Base-by-base conservation (phyloP, 148 eudicot species). In the Spergularia bocconei region DNA sequence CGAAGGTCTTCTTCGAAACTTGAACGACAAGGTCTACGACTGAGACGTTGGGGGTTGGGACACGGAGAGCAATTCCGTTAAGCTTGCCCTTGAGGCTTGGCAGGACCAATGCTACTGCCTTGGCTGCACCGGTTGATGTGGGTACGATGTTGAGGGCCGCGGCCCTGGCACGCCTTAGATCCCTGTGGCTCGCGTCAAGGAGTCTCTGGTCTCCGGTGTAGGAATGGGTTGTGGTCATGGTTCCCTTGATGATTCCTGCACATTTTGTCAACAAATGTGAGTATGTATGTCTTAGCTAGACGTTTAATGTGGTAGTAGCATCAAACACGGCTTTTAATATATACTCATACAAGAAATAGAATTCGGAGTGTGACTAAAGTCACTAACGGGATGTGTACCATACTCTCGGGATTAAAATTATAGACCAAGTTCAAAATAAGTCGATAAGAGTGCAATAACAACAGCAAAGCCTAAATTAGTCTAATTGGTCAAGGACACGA, bases 101-200 rank as follows among this genome's bases (percentile, higher is more conserved):
- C 6, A 95, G 97, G 54, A 95, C 99, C 3, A 95, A 82, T 14
- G 99, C 96, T 38, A 95, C 99, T 0, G 99, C 99, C 87, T 95
- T 95, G 6, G 97, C 99, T 29, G 99, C 99, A 69, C 99, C 99
- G 0, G 97, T 95, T 17, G 99, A 95, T 1, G 99, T 95, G 0
- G 99, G 99, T 4, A 95, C 99, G 0, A 95, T 95, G 92, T 95
- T 95, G 25, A 95, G 96, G 0, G 99, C 99, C 47, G 99, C 99
- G 4, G 99, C 99, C 63, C 99, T 62, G 51, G 99, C 99, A 73
- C 97, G 96, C 67, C 99, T 83, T 13, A 95, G 83, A 75, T 95
- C 99, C 77, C 99, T 83, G 93, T 95, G 99, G 84, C 99, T 95
- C 2, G 99, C 99, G 55, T 95, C 99, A 0, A 95, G 91, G 63